Evolutionary conservation across 306 rosid species (phyloP).

Genomic region (Morella rubra): DNA sequence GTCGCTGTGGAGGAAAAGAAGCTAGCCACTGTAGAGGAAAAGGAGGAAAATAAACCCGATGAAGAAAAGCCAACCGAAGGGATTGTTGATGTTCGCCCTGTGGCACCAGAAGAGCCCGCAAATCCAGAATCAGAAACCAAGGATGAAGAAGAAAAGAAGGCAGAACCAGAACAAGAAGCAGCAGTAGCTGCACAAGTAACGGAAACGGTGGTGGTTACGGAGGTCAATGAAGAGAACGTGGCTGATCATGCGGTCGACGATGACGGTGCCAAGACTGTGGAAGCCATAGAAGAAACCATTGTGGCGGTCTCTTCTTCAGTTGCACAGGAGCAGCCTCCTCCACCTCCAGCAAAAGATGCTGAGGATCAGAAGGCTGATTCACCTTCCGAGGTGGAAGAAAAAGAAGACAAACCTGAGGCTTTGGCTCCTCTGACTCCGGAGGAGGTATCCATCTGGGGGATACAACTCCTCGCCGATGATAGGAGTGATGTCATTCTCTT

Average conservation of each 20-base stretch:
- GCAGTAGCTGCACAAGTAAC: constrained; percentile 13
- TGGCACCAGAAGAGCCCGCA: constrained; percentile 3
- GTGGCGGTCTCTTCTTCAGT: constrained; percentile 59
- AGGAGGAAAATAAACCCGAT: constrained; percentile 14
- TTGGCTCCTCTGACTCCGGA: constrained; percentile 33
- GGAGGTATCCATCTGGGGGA: constrained; percentile 60
- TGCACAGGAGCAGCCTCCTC: constrained; percentile 15
- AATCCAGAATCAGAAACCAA: constrained; percentile 22
- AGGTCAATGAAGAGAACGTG: constrained; percentile 24
- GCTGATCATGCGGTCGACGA: constrained; percentile 42
- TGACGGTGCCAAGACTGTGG: constrained; percentile 80
- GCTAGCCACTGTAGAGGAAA: constrained; percentile 2
- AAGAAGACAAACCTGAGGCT: constrained; percentile 26
- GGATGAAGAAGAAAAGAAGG: not conserved
- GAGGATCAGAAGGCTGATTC: constrained; percentile 6
- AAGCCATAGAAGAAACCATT: constrained; percentile 71
- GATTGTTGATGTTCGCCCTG: constrained; percentile 11
- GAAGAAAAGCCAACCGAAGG: constrained; percentile 11
- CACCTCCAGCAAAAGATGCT: constrained; percentile 13
- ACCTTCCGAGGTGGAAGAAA: constrained; percentile 24
- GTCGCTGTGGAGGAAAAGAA: constrained; percentile 1
- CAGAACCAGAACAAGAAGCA: constrained; percentile 18
- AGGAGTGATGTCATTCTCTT: constrained; percentile 61
- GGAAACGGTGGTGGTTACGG: constrained; percentile 28
- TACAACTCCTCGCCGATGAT: constrained; percentile 54